Conservation (phyloP, 1,284 basidiomycete species). For the Moniliophthora roreri region DNA sequence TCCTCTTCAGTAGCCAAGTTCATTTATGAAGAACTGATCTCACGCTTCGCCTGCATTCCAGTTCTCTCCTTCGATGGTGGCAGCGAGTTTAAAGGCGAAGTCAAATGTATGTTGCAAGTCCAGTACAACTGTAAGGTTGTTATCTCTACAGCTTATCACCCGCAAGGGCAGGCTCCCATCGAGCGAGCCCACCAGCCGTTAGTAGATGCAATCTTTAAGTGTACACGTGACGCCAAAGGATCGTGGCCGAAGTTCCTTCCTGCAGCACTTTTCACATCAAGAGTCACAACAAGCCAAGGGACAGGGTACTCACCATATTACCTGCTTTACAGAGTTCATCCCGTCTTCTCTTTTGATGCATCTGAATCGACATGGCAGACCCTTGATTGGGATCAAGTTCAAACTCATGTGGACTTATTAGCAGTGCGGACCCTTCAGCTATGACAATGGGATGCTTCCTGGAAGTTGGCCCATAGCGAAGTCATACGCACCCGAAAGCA, state of each 20-base stretch:
- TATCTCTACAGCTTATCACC: conserved; percentile 28
- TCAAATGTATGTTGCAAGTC: conserved; percentile 14
- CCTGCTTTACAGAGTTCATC: conserved; percentile 14
- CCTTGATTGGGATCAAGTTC: conserved; percentile 7
- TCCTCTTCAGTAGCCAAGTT: conserved; percentile 23
- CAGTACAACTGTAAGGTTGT: conserved; percentile 25
- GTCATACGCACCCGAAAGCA: background rate
- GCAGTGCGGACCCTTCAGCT: conserved; percentile 8
- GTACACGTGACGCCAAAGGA: conserved; percentile 16
- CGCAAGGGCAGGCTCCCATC: conserved; percentile 28
- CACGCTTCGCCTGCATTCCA: conserved; percentile 25
- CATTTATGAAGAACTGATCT: conserved; percentile 30
- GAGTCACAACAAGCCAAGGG: conserved; percentile 14
- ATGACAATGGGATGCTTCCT: background rate
- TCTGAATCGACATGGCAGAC: conserved; percentile 18
- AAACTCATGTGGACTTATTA: conserved; percentile 14
- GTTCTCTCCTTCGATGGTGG: conserved; percentile 28
- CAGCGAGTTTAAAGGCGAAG: conserved; percentile 27
- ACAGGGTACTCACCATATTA: conserved; percentile 18
- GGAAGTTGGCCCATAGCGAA: background rate
- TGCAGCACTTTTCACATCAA: conserved; percentile 15
- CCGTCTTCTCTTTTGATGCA: conserved; percentile 20
- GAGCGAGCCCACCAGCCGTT: conserved; percentile 28
- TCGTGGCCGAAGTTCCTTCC: conserved; percentile 16
- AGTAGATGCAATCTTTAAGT: conserved; percentile 21